phyloP scores from a whole-genome alignment of 805 yeast species.

The Blastobotrys attinorum region DNA sequence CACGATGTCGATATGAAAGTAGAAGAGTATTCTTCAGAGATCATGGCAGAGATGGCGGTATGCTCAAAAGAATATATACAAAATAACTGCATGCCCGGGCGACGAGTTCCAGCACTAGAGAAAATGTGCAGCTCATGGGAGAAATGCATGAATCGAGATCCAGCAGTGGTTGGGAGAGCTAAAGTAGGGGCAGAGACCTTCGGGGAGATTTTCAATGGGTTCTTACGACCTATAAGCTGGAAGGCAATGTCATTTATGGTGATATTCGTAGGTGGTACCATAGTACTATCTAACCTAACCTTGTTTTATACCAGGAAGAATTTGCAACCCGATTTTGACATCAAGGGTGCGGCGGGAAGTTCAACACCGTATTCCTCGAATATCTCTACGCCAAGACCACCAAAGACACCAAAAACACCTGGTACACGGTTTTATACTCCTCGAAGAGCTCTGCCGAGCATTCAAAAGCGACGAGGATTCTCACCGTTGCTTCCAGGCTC shows the following conservation, averaged over 20 bases:
- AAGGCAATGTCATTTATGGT: constrained; percentile 44
- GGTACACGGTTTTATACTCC: constrained; percentile 1
- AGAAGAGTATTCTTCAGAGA: constrained; percentile 52
- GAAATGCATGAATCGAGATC: constrained; percentile 75
- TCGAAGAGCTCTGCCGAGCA: neutral
- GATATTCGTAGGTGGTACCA: constrained; percentile 23
- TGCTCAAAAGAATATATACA: constrained; percentile 64
- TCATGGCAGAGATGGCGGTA: constrained; percentile 52
- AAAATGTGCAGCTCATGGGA: constrained; percentile 65
- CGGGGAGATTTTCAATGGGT: constrained; percentile 75
- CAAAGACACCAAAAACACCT: neutral
- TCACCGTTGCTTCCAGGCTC: too few relatives aligned
- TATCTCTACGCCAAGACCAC: neutral
- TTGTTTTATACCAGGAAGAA: constrained; percentile 17
- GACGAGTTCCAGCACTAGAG: constrained; percentile 71
- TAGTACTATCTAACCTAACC: constrained; percentile 24
- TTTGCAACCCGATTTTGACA: neutral
- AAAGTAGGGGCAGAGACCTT: constrained; percentile 71
- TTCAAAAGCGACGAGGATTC: neutral
- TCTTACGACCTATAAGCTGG: constrained; percentile 62
- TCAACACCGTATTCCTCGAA: neutral
- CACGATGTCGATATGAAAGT: constrained; percentile 67
- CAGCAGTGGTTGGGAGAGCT: constrained; percentile 57
- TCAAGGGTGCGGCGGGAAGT: too few relatives aligned
- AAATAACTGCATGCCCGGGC: constrained; percentile 58